These are phyloP conservation scores for Penicillium sp. DNA, from an alignment of 2,329 filamentous ascomycete genomes.

Conservation along the genomic window DNA sequence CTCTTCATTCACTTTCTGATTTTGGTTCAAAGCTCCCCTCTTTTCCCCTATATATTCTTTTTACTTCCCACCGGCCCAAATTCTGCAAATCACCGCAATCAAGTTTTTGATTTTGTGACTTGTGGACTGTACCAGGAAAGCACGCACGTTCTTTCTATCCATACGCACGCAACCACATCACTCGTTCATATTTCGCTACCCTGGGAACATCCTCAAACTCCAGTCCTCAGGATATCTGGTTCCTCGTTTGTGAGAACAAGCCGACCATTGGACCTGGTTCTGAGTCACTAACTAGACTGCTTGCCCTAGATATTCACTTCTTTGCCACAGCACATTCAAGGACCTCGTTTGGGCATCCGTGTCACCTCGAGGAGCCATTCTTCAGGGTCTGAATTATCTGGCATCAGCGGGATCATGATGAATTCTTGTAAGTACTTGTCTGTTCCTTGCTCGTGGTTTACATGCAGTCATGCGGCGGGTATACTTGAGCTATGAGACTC, in stretches of 20 bases:
- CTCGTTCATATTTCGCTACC: neutral
- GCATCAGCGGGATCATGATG: slow-evolving; percentile 24
- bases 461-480: slow-evolving; percentile 4
- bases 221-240: neutral
- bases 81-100: neutral
- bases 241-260: neutral
- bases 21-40: neutral
- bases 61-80: neutral
- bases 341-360: slow-evolving; percentile 20
- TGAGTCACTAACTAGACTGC: slow-evolving; percentile 15
- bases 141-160: neutral
- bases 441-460: neutral
- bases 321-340: slow-evolving; percentile 19
- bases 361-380: slow-evolving; percentile 22
- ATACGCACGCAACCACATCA: neutral
- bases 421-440: slow-evolving; percentile 23
- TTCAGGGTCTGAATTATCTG: slow-evolving; percentile 25
- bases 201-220: neutral
- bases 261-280: neutral
- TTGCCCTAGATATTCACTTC: slow-evolving; percentile 13
- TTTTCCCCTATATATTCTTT: neutral
- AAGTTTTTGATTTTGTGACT: neutral
- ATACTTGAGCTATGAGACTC: slow-evolving; percentile 4
- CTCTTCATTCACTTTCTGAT: slow-evolving; percentile 1
- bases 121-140: neutral